These are phyloP conservation scores for Fusarium ambrosium DNA, from an alignment of 2,329 filamentous ascomycete genomes.

Conservation along the genomic window DNA sequence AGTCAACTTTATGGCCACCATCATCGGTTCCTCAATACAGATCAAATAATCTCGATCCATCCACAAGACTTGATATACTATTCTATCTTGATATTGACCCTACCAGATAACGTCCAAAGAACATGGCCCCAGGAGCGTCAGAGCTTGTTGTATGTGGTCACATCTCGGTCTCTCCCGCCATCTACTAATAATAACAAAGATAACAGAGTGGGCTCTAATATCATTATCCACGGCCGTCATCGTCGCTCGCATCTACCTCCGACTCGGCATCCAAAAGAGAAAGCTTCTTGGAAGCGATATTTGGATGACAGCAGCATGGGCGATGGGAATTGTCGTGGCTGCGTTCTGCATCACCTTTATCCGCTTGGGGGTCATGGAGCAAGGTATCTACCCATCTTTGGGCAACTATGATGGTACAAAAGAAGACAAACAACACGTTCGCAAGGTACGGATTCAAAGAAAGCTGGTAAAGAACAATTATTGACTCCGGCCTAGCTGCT, in stretches of 20 bases:
- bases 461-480: not conserved
- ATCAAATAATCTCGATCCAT: not conserved
- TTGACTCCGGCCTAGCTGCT: not conserved
- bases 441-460: not conserved
- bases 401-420: not conserved
- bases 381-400: not conserved
- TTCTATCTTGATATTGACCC: not conserved
- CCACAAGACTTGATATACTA: not conserved
- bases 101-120: not conserved
- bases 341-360: slow-evolving; percentile 10
- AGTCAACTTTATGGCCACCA: not conserved
- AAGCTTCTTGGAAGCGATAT: slow-evolving; percentile 26
- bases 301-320: slow-evolving; percentile 27
- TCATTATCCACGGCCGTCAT: slow-evolving; percentile 20
- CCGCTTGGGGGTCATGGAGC: slow-evolving; percentile 22
- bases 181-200: slow-evolving; percentile 12
- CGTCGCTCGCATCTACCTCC: slow-evolving; percentile 30
- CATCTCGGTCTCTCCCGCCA: not conserved
- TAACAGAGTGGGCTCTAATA: slow-evolving; percentile 29
- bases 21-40: not conserved
- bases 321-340: not conserved
- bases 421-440: not conserved
- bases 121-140: slow-evolving; percentile 10
- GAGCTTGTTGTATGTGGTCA: slow-evolving; percentile 14
- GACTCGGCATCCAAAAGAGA: slow-evolving; percentile 26